phyloP scores from a whole-genome alignment of 805 yeast genomes.

The Ascoidea asiatica region DNA sequence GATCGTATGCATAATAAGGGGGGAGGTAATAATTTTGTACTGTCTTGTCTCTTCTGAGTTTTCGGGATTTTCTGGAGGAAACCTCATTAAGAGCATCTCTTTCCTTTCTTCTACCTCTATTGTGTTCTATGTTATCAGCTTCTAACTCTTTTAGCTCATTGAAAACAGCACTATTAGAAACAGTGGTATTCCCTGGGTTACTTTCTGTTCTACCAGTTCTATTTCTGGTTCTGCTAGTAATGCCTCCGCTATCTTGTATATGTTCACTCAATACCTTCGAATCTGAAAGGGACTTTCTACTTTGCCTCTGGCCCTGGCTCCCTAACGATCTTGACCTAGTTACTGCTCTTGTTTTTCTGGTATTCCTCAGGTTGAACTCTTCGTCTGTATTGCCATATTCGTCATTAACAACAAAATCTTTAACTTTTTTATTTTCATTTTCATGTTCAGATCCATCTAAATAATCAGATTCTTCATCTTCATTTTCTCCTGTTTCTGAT shows the following conservation, averaged over 20 bases:
- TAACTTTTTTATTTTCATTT: slow-evolving; percentile 10
- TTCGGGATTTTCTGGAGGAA: slow-evolving; percentile 15
- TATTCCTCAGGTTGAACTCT: slow-evolving; percentile 7
- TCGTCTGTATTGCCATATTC: slow-evolving; percentile 10
- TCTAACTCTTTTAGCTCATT: slow-evolving; percentile 15
- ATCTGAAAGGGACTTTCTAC: slow-evolving; percentile 9
- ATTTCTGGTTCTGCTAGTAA: slow-evolving; percentile 8
- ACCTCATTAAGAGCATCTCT: slow-evolving; percentile 11
- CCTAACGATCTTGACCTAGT: slow-evolving; percentile 8
- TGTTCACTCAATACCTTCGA: slow-evolving; percentile 11
- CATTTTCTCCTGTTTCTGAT: slow-evolving; percentile 12
- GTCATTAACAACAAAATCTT: slow-evolving; percentile 16
- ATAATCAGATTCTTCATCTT: slow-evolving; percentile 4
- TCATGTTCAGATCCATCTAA: slow-evolving; percentile 9
- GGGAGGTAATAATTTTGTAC: background rate
- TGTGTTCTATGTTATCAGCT: slow-evolving; percentile 11
- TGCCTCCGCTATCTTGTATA: slow-evolving; percentile 13
- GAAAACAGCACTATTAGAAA: slow-evolving; percentile 17
- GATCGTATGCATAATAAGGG: slow-evolving; percentile 15
- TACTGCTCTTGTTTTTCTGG: slow-evolving; percentile 9
- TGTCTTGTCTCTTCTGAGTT: slow-evolving; percentile 16
- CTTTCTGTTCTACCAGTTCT: slow-evolving; percentile 2
- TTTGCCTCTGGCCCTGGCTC: slow-evolving; percentile 9
- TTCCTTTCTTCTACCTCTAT: slow-evolving; percentile 36
- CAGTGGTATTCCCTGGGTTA: slow-evolving; percentile 8